Evolutionary conservation across 2,329 filamentous ascomycete species (phyloP).

Genomic region (Colletotrichum sansevieriae): DNA sequence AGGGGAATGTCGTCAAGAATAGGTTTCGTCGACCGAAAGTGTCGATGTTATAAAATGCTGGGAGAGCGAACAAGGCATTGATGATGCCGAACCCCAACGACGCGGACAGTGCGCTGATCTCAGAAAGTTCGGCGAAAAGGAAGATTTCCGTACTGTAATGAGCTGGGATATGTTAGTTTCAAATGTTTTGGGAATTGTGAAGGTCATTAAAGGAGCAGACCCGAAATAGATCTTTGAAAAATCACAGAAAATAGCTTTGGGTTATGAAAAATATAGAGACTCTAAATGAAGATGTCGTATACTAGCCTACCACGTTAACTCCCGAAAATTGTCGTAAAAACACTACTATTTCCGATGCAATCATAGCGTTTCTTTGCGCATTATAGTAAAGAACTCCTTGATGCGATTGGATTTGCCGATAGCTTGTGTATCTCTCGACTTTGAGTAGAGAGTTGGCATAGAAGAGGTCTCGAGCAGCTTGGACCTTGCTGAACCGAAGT

Average conservation of each 20-base stretch:
- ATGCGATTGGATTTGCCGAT: constrained; percentile 62
- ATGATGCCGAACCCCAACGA: constrained; percentile 75
- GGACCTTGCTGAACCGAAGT: constrained; percentile 64
- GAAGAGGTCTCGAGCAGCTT: constrained; percentile 68
- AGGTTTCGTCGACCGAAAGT: constrained; percentile 75
- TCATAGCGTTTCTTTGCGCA: constrained; percentile 72
- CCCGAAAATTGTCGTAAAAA: constrained; percentile 68
- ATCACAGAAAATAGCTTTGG: not conserved
- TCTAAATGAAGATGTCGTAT: no score
- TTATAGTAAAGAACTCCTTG: constrained; percentile 70
- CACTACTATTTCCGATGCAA: constrained; percentile 74
- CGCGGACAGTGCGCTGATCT: constrained; percentile 66
- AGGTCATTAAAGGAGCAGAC: no score
- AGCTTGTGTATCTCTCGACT: constrained; percentile 65
- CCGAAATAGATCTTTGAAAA: no score
- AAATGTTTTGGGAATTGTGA: no score
- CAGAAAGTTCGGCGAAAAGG: constrained; percentile 63
- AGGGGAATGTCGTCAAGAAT: constrained; percentile 72
- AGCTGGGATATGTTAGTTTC: constrained; percentile 46
- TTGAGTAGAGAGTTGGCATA: constrained; percentile 68
- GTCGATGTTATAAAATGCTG: constrained; percentile 76
- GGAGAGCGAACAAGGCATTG: constrained; percentile 75
- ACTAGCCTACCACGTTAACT: constrained; percentile 33
- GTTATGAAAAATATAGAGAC: not conserved
- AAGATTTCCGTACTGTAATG: constrained; percentile 75